Conservation (phyloP, 306 rosid genomes). For the Inga laurina region DNA sequence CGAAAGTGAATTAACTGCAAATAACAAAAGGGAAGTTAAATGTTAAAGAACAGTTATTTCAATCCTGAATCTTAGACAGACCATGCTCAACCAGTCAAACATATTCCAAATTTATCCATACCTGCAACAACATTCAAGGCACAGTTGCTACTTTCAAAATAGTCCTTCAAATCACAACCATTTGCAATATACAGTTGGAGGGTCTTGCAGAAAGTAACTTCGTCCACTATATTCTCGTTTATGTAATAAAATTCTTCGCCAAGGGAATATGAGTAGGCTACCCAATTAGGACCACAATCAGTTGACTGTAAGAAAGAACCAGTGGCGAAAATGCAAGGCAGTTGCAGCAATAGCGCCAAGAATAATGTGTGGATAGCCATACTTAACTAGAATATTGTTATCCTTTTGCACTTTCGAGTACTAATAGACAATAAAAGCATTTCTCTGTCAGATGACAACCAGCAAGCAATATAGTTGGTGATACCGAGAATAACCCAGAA, state of each 20-base stretch:
- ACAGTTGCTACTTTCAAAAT: conserved; percentile 49
- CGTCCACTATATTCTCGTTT: conserved; percentile 56
- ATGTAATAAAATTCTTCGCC: conserved; percentile 58
- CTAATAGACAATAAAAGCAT: conserved; percentile 38
- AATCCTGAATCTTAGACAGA: not conserved
- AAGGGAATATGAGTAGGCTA: conserved; percentile 47
- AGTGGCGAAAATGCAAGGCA: conserved; percentile 50
- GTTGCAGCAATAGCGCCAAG: conserved; percentile 51
- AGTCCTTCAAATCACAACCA: conserved; percentile 56
- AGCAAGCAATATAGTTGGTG: not conserved
- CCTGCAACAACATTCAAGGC: conserved; percentile 50
- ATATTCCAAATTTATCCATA: conserved; percentile 34
- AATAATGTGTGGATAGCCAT: conserved; percentile 46
- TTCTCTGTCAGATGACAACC: conserved; percentile 12
- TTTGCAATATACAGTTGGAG: conserved; percentile 53
- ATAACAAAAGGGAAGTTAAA: conserved; percentile 29
- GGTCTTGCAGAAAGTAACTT: conserved; percentile 60
- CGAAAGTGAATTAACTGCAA: conserved; percentile 52
- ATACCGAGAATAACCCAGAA: conserved; percentile 22
- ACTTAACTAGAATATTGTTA: conserved; percentile 32
- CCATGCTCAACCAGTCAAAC: conserved; percentile 16
- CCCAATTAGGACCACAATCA: conserved; percentile 56
- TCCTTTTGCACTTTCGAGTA: conserved; percentile 29
- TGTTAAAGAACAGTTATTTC: conserved; percentile 6
- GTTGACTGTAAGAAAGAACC: conserved; percentile 43